Conservation (phyloP, 2,329 filamentous ascomycete species). For the Fusarium nematophilum region DNA sequence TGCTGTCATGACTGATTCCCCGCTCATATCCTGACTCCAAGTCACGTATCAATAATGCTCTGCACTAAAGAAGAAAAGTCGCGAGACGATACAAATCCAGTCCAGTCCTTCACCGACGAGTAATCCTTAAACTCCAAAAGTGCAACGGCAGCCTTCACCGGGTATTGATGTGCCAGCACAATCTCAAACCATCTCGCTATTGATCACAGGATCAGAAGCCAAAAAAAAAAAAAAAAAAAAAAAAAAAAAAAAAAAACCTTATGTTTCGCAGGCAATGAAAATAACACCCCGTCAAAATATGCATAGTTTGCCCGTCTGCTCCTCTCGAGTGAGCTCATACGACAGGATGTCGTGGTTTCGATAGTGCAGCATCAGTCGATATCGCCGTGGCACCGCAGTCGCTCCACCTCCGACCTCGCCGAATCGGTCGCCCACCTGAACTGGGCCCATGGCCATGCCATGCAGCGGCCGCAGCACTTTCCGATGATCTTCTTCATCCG, state of each 20-base stretch:
- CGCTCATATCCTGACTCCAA: neutral
- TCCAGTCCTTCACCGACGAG: too few species aligned
- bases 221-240: slow-evolving; percentile 12
- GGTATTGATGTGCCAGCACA: slow-evolving; percentile 33
- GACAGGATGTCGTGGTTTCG: slow-evolving; percentile 75
- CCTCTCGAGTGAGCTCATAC: slow-evolving; percentile 70
- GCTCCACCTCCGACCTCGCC: slow-evolving; percentile 30
- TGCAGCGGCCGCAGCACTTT: slow-evolving; percentile 66
- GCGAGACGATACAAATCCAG: too few species aligned
- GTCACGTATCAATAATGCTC: neutral
- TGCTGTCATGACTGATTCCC: too few species aligned
- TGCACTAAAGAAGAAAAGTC: too few species aligned
- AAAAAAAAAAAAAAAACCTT: slow-evolving; percentile 1
- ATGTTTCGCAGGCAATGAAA: slow-evolving; percentile 2
- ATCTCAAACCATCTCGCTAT: slow-evolving; percentile 1
- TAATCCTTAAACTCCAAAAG: slow-evolving; percentile 18
- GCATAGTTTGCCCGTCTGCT: slow-evolving; percentile 50
- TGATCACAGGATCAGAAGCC: neutral
- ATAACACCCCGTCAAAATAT: slow-evolving; percentile 46
- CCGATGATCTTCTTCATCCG: slow-evolving; percentile 58
- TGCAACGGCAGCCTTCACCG: slow-evolving; percentile 16
- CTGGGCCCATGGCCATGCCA: slow-evolving; percentile 74
- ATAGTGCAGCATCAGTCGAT: slow-evolving; percentile 78
- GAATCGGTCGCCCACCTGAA: slow-evolving; percentile 59
- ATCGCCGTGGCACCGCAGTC: slow-evolving; percentile 58